Percentiles rank a stretch among this genome's conserved stretches.
Conservation (phyloP, 768 basidiomycete species). For the Boletus rubescentipes region DNA sequence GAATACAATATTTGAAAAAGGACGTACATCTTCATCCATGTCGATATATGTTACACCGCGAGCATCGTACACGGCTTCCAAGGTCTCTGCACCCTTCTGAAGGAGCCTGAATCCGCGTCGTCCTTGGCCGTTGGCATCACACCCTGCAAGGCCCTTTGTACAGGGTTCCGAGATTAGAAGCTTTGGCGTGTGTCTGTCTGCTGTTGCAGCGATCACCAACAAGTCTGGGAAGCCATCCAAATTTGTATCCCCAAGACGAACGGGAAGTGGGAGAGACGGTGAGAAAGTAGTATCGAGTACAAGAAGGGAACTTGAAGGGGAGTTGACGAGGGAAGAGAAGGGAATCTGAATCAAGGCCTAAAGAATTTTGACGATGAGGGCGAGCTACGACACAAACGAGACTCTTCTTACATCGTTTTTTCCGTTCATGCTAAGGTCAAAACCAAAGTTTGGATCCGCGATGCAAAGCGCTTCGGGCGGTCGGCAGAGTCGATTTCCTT, state of each 20-base stretch:
- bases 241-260: slow-evolving; percentile 87
- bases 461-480: slow-evolving; percentile 78
- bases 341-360: slow-evolving; percentile 71
- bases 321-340: slow-evolving; percentile 56
- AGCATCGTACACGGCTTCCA: slow-evolving; percentile 75
- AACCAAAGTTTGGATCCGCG: slow-evolving; percentile 77
- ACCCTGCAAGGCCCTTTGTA: slow-evolving; percentile 53
- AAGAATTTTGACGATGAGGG: not conserved
- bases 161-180: slow-evolving; percentile 69
- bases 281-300: slow-evolving; percentile 64
- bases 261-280: slow-evolving; percentile 69
- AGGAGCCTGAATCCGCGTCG: slow-evolving; percentile 65
- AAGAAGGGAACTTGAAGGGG: slow-evolving; percentile 53
- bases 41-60: slow-evolving; percentile 80
- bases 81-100: slow-evolving; percentile 53
- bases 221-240: slow-evolving; percentile 95
- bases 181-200: slow-evolving; percentile 49
- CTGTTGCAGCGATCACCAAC: slow-evolving; percentile 53
- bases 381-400: not conserved
- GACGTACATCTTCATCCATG: slow-evolving; percentile 90
- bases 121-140: slow-evolving; percentile 46
- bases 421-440: slow-evolving; percentile 54
- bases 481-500: slow-evolving; percentile 62
- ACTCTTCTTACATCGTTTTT: slow-evolving; percentile 49
- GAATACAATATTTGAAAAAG: not conserved